phyloP scores from a whole-genome alignment of 1,139 yeast species.

The Hansenula sp. region DNA sequence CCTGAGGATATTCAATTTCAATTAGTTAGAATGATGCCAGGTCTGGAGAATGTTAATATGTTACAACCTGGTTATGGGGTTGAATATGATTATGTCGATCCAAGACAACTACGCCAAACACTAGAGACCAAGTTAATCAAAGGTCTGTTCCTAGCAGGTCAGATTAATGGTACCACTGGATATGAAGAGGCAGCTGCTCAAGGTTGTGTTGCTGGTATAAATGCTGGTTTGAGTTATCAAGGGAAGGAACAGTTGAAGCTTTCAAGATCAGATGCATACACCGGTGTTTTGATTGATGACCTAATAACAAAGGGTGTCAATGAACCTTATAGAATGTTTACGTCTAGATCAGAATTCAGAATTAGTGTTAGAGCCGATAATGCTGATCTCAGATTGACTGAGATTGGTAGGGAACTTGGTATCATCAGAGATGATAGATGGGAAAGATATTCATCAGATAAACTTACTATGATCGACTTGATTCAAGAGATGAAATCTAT shows the following conservation, averaged over 20 bases:
- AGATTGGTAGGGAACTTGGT: slow-evolving; percentile 62
- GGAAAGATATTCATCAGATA: slow-evolving; percentile 43
- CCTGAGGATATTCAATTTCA: slow-evolving; percentile 86
- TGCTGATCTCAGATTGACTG: slow-evolving; percentile 83
- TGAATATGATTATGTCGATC: slow-evolving; percentile 95
- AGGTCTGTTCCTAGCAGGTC: slow-evolving; percentile 91
- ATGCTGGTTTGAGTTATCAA: slow-evolving; percentile 52
- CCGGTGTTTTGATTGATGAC: slow-evolving; percentile 93
- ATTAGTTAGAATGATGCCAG: slow-evolving; percentile 76
- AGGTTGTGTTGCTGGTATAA: slow-evolving; percentile 93
- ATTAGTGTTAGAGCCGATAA: slow-evolving; percentile 89
- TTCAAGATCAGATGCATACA: slow-evolving; percentile 78
- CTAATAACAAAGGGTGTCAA: slow-evolving; percentile 92
- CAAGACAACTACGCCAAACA: slow-evolving; percentile 75
- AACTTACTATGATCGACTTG: slow-evolving; percentile 40
- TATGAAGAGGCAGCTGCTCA: slow-evolving; percentile 99
- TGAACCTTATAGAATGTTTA: slow-evolving; percentile 98
- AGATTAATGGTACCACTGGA: slow-evolving; percentile 98
- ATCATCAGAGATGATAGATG: slow-evolving; percentile 64
- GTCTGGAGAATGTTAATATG: slow-evolving; percentile 84
- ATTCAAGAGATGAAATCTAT: slow-evolving; percentile 39
- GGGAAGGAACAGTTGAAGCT: slow-evolving; percentile 48
- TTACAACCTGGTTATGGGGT: slow-evolving; percentile 97
- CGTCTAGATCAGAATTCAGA: slow-evolving; percentile 92
- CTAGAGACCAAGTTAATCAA: slow-evolving; percentile 77